Percentiles rank a stretch among this genome's conserved stretches.
Conservation (phyloP, 2,329 filamentous ascomycete species). For the Elsinoe fawcettii region DNA sequence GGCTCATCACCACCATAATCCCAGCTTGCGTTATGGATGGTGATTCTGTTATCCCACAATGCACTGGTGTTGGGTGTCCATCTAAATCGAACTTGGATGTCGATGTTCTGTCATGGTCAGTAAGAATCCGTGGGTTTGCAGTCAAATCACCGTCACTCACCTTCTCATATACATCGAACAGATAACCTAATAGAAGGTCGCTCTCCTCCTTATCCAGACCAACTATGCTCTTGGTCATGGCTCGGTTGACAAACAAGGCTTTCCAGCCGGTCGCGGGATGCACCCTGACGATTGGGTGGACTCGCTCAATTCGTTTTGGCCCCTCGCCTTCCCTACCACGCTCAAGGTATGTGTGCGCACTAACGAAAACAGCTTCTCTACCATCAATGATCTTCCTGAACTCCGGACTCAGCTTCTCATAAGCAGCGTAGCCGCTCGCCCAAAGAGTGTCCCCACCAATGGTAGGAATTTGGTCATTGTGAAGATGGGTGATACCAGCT, state of each 20-base stretch:
- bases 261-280: conserved; percentile 71
- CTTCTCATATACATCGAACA: conserved; percentile 61
- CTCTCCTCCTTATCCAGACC: conserved; percentile 63
- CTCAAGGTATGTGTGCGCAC: conserved; percentile 60
- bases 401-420: conserved; percentile 62
- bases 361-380: conserved; percentile 55
- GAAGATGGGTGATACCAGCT: conserved; percentile 42
- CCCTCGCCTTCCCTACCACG: conserved; percentile 53
- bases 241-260: conserved; percentile 61
- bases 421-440: conserved; percentile 63
- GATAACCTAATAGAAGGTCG: conserved; percentile 57
- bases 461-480: conserved; percentile 25
- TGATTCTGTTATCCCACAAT: conserved; percentile 67
- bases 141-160: conserved; percentile 1
- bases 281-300: conserved; percentile 60
- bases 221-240: conserved; percentile 61
- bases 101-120: conserved; percentile 42
- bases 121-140: not conserved
- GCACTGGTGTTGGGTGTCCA: conserved; percentile 62
- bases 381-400: conserved; percentile 67
- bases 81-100: conserved; percentile 64
- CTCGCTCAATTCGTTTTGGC: conserved; percentile 58
- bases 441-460: conserved; percentile 65
- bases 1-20: conserved; percentile 62
- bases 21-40: conserved; percentile 68